A percentile compares a stretch with the other conserved stretches of the same genome.
These are phyloP conservation scores for Limnomonas spitsbergensis DNA, from an alignment of 139 green algal genomes.

Conservation along the genomic window DNA sequence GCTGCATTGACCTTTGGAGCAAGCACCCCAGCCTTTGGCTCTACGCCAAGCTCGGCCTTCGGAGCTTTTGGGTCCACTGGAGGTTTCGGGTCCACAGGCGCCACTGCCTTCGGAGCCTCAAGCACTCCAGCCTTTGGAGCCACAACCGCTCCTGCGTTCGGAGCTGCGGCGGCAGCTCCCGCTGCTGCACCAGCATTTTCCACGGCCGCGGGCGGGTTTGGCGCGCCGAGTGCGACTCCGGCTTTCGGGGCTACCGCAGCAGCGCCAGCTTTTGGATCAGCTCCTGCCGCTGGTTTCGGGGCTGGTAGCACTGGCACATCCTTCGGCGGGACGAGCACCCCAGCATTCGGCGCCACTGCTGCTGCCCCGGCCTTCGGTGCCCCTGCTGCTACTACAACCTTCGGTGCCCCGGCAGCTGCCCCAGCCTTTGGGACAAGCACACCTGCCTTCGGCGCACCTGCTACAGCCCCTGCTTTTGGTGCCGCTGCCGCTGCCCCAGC, in stretches of 20 bases:
- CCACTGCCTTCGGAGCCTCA: too few species aligned
- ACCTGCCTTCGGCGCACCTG: slow-evolving; percentile 15
- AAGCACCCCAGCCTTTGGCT: background rate
- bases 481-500: too few species aligned
- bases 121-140: slow-evolving; percentile 16
- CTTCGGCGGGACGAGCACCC: too few species aligned
- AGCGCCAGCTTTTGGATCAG: too few species aligned
- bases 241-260: too few species aligned
- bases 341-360: slow-evolving; percentile 6
- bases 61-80: too few species aligned
- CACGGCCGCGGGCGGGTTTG: too few species aligned
- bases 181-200: slow-evolving; percentile 12
- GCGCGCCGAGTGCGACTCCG: too few species aligned
- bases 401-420: background rate
- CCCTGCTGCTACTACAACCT: background rate
- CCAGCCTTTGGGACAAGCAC: slow-evolving; percentile 11
- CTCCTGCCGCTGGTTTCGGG: too few species aligned
- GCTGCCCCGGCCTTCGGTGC: background rate
- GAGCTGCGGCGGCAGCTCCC: background rate
- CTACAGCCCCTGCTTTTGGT: slow-evolving; percentile 19
- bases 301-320: too few species aligned
- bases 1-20: slow-evolving; percentile 11
- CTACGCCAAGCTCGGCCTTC: too few species aligned
- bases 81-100: too few species aligned
- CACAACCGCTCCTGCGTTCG: slow-evolving; percentile 11